phyloP scores from a whole-genome alignment of 2,329 filamentous ascomycete species.

The Fusarium nisikadoi region DNA sequence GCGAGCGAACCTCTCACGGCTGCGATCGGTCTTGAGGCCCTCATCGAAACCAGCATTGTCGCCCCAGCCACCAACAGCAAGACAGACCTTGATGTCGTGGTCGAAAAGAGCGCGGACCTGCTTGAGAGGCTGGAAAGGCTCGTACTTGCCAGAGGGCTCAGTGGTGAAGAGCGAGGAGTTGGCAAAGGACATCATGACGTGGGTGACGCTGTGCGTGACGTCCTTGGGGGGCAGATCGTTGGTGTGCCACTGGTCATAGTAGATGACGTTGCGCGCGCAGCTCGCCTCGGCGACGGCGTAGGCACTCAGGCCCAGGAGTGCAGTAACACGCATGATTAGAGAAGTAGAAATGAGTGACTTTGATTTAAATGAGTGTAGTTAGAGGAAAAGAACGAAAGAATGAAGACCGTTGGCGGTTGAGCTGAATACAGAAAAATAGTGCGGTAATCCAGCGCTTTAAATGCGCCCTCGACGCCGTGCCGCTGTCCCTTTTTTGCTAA shows the following conservation, averaged over 20 bases:
- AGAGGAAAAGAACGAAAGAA: background rate
- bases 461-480: background rate
- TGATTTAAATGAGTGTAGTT: background rate
- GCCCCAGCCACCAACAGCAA: slow-evolving; percentile 74
- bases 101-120: slow-evolving; percentile 64
- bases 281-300: slow-evolving; percentile 16
- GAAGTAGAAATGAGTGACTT: background rate
- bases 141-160: slow-evolving; percentile 51
- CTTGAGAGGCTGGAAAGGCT: slow-evolving; percentile 63
- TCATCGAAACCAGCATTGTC: slow-evolving; percentile 66
- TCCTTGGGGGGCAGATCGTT: slow-evolving; percentile 49
- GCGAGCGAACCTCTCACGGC: slow-evolving; percentile 63
- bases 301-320: background rate
- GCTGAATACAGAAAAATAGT: background rate
- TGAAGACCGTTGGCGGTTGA: background rate
- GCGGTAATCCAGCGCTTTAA: background rate
- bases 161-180: slow-evolving; percentile 60
- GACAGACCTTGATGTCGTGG: slow-evolving; percentile 66
- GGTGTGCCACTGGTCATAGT: slow-evolving; percentile 60
- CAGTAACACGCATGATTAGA: slow-evolving; percentile 3
- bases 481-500: background rate
- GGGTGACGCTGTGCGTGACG: slow-evolving; percentile 59
- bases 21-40: slow-evolving; percentile 59
- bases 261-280: slow-evolving; percentile 52
- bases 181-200: slow-evolving; percentile 67